phyloP scores from a whole-genome alignment of 805 yeast genomes.

The Brettanomyces anomalus region DNA sequence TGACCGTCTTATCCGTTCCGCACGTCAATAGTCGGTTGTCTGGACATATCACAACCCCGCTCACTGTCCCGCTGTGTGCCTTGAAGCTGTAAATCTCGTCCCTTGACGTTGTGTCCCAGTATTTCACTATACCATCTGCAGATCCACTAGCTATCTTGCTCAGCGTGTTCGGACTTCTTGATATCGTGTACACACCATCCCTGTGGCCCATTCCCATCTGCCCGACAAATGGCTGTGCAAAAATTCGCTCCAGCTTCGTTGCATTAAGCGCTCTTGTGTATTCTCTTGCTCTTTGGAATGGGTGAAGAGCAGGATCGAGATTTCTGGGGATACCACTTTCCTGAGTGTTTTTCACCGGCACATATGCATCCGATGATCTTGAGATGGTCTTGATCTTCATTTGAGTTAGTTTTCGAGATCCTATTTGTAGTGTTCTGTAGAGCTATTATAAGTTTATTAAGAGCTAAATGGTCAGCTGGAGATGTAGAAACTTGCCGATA shows the following conservation, averaged over 20 bases:
- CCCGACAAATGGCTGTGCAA: slow-evolving; percentile 95
- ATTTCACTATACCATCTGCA: slow-evolving; percentile 91
- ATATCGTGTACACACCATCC: slow-evolving; percentile 86
- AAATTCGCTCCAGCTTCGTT: slow-evolving; percentile 90
- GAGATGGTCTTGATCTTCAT: slow-evolving; percentile 86
- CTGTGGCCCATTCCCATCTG: slow-evolving; percentile 92
- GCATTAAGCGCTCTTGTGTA: slow-evolving; percentile 92
- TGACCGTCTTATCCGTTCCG: slow-evolving; percentile 84
- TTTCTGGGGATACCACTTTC: slow-evolving; percentile 83
- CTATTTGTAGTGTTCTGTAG: no score
- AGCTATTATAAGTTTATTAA: no score
- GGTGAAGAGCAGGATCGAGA: slow-evolving; percentile 89
- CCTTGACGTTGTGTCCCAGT: slow-evolving; percentile 83
- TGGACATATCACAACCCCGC: slow-evolving; percentile 76
- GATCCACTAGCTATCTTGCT: slow-evolving; percentile 83
- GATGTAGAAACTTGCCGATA: neutral
- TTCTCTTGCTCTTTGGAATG: slow-evolving; percentile 94
- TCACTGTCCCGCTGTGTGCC: slow-evolving; percentile 86
- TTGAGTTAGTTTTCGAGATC: neutral
- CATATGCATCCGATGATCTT: slow-evolving; percentile 84
- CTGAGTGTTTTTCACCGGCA: slow-evolving; percentile 87
- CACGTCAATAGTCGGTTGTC: slow-evolving; percentile 54
- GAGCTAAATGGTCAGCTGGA: no score
- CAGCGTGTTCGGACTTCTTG: slow-evolving; percentile 62
- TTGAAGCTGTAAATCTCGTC: slow-evolving; percentile 67